Base-by-base conservation (phyloP, 768 basidiomycete species). In the Pleurotus ostreatus region DNA sequence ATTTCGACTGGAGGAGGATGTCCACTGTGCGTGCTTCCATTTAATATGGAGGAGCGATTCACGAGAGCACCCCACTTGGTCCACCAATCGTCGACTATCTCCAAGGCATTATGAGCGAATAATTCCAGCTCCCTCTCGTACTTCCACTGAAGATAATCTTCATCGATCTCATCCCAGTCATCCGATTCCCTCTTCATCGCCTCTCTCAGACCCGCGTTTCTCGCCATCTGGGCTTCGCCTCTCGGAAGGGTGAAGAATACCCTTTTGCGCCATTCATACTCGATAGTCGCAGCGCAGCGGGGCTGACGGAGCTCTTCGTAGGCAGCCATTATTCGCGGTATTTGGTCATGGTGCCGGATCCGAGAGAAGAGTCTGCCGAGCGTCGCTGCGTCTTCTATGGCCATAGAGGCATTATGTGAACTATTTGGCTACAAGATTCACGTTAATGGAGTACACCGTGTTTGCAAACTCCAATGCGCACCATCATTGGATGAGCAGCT, bases 31-130 rank as follows among this genome's bases (percentile, higher is more conserved):
- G 5, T 26, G 26, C n/a, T 49, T 8, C 22, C 22, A 34, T 49
- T 49, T 15, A 49, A 20, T 4, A 12, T 49, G 20, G 48, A 49
- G 15, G 48, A 25, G 15, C 48, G 48, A 4, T 65, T 63, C 38
- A 75, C 63, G 9, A 70, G 57, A 16, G 65, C 59, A 2, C 73
- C 75, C 71, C 73, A 78, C 59, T 77, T 80, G 9, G 78, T 73
- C 83, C 83, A 86, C 82, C 83, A 86, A 62, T 84, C 81, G 38
- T 83, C 83, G 20, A 80, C 84, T 48, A 75, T 71, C 46, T 86
- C 83, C 39, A 70, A 74, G 7, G 82, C 75, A 59, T 82, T 77
- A 60, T 83, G 79, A 12, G 70, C 67, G 54, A 78, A 81, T 57
- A 84, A 60, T 20, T 72, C 74, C 54, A 80, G 69, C 57, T 83